Base-by-base conservation (phyloP, 768 basidiomycete genomes). In the Melanogaster broomeanus region DNA sequence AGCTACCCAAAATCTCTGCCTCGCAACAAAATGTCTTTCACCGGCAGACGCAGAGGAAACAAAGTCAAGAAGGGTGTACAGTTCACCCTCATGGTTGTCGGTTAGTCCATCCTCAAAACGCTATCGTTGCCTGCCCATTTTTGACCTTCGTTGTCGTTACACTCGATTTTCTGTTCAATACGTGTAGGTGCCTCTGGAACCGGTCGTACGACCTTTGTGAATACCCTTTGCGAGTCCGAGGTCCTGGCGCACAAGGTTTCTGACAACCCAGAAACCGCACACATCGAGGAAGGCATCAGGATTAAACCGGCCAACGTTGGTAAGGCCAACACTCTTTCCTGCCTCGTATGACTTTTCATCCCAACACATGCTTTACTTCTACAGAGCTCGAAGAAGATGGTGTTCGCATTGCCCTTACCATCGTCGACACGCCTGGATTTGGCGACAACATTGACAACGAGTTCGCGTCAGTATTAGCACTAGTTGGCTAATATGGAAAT, bases 371-470 rank as follows among this genome's bases (percentile, higher is more conserved):
- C 21, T 27, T 42, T 45, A n/a, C 35, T 41, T 42, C 42, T 40
- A 16, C 66, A 95, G 97, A 99, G 72, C 85, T 99, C 55, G 97
- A 98, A 62, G 96, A 98, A 71, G 97, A 99, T 61, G 97, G 97
- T 39, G 92, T 98, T 56, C 89, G 97, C 61, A 97, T 99, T 67
- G 93, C 95, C 8, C 78, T 99, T 61, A 98, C 97, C 38, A 93
- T 99, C 55, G 95, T 99, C 25, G 97, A 99, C 69, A 99, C 97
- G 1, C 97, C 97, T 49, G 97, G 97, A 40, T 99, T 99, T 62
- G 97, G 96, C 34, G 94, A 98, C 73, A 95, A 94, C 66, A 96
- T 99, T 66, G 94, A 99, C 78, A 98, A 98, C 64, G 95, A 98
- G 72, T 93, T 93, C 67, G 88, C 92, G 96, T 97, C 72, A 68